Percentiles rank a stretch among this genome's conserved stretches.
phyloP scores from a whole-genome alignment of 805 yeast genomes.

The Suhomyces canberraensis region DNA sequence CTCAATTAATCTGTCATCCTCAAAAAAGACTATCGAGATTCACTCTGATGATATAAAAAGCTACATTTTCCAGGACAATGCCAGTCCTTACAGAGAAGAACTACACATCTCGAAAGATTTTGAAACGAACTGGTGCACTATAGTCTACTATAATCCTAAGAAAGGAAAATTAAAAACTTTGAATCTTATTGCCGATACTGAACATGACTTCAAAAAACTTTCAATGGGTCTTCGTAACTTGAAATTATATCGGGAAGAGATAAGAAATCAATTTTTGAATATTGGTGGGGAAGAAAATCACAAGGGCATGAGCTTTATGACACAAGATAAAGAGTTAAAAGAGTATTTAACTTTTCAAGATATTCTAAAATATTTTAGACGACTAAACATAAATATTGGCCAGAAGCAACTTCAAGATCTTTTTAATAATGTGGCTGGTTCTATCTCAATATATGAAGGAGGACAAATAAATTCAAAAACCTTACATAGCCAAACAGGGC shows the following conservation, averaged over 20 bases:
- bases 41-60: conserved; percentile 62
- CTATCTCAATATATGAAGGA: neutral
- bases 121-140: conserved; percentile 72
- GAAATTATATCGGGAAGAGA: conserved; percentile 56
- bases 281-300: neutral
- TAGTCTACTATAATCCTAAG: conserved; percentile 61
- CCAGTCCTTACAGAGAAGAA: conserved; percentile 83
- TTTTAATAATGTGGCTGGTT: conserved; percentile 34
- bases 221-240: conserved; percentile 57
- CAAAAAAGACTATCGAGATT: conserved; percentile 24
- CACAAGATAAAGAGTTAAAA: conserved; percentile 25
- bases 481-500: too few species aligned
- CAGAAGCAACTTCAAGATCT: conserved; percentile 43
- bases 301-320: conserved; percentile 21
- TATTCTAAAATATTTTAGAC: conserved; percentile 58
- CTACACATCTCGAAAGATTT: conserved; percentile 66
- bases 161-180: conserved; percentile 69
- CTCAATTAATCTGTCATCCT: too few species aligned
- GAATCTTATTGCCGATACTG: conserved; percentile 72
- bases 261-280: conserved; percentile 50
- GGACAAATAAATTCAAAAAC: neutral
- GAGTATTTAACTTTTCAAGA: conserved; percentile 57
- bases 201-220: conserved; percentile 53
- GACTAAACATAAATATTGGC: conserved; percentile 72
- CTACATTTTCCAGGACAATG: conserved; percentile 63